A percentile compares a stretch with the other conserved stretches of the same genome.
Conservation (phyloP, 352 stramenopile species). For the Phytophthora multivora region DNA sequence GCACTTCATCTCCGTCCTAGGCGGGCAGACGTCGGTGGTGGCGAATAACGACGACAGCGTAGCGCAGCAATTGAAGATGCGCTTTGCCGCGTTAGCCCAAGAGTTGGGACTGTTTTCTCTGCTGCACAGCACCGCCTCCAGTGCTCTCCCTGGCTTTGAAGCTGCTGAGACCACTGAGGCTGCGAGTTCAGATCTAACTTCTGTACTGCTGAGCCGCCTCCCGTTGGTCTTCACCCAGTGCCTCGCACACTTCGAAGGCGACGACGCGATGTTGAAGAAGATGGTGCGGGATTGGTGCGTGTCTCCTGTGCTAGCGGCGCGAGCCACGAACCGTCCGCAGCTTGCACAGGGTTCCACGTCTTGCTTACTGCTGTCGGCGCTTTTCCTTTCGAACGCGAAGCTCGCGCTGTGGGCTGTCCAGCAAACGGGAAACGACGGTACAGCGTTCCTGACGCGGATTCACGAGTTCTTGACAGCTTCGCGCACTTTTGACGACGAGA, state of each 20-base stretch:
- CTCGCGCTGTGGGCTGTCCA: slow-evolving; percentile 79
- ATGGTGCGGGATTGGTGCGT: slow-evolving; percentile 77
- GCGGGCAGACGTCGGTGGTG: slow-evolving; percentile 17
- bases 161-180: slow-evolving; percentile 1
- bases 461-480: slow-evolving; percentile 71
- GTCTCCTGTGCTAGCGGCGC: slow-evolving; percentile 55
- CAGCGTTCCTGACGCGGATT: slow-evolving; percentile 51
- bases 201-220: slow-evolving; percentile 67
- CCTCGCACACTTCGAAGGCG: slow-evolving; percentile 69
- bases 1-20: slow-evolving; percentile 68
- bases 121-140: slow-evolving; percentile 62
- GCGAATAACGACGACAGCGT: slow-evolving; percentile 22
- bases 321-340: slow-evolving; percentile 43
- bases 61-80: slow-evolving; percentile 34
- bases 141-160: slow-evolving; percentile 42
- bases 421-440: slow-evolving; percentile 65
- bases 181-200: slow-evolving; percentile 33
- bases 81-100: slow-evolving; percentile 64
- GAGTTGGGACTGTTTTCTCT: slow-evolving; percentile 82
- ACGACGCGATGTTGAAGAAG: slow-evolving; percentile 69
- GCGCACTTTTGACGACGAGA: slow-evolving; percentile 44
- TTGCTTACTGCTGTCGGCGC: slow-evolving; percentile 70
- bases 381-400: slow-evolving; percentile 86
- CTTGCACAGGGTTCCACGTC: slow-evolving; percentile 65
- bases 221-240: slow-evolving; percentile 88